A percentile compares a stretch with the other conserved stretches of the same genome.
phyloP scores from a whole-genome alignment of 345 rosid genomes.

The Leavenworthia alabamica region DNA sequence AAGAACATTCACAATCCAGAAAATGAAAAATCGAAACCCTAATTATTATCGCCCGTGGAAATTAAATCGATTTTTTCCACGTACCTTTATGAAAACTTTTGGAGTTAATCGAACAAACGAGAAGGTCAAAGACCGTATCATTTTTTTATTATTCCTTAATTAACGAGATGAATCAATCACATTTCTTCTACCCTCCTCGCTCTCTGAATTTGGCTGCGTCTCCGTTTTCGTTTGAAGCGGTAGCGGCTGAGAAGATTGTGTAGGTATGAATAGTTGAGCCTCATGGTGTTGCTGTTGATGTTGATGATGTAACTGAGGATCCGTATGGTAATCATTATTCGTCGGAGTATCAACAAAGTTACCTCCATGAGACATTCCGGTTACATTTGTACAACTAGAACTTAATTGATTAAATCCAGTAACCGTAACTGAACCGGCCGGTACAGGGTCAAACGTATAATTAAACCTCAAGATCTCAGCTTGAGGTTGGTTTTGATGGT shows the following conservation, averaged over 20 bases:
- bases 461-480: constrained; percentile 44
- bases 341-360: constrained; percentile 23
- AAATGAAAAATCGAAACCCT: constrained; percentile 9
- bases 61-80: neutral
- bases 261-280: constrained; percentile 21
- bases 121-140: constrained; percentile 18
- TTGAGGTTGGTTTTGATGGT: constrained; percentile 41
- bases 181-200: constrained; percentile 36
- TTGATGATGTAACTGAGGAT: constrained; percentile 37
- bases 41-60: neutral
- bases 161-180: constrained; percentile 34
- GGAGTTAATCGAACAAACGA: constrained; percentile 9
- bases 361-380: constrained; percentile 42
- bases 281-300: constrained; percentile 11
- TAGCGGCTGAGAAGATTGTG: constrained; percentile 28
- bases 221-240: constrained; percentile 36
- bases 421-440: constrained; percentile 33
- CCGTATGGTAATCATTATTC: constrained; percentile 32
- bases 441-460: constrained; percentile 32
- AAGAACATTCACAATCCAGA: constrained; percentile 21
- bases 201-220: constrained; percentile 39
- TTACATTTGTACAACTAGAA: constrained; percentile 7
- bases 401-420: constrained; percentile 39
- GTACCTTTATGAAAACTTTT: constrained; percentile 4
- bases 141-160: neutral